Evolutionary conservation across 2,329 filamentous ascomycete species (phyloP), one percentile per base, ranked within the genome.

Genomic region (Fusarium subglutinans): DNA sequence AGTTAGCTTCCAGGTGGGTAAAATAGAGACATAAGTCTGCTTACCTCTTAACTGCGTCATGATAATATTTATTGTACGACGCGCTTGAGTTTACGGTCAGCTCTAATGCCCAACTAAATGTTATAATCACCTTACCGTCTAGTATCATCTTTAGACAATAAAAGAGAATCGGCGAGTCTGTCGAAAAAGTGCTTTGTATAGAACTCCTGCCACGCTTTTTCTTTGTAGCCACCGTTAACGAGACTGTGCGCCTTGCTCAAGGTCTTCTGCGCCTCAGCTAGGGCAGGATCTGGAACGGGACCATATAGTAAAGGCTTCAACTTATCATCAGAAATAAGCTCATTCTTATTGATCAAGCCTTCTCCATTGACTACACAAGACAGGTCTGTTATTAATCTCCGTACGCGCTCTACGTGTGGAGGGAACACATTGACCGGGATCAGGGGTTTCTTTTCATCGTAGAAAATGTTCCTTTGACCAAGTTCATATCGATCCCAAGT

Each of bases 341-440:
- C 28, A 18, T 20, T n/a, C 13, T 43, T 44, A 22, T 47, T 47
- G 24, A 47, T 9, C 44, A 28, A 28, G 13, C 6, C 44, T 47
- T 22, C 44, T 9, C 44, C 53, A 20, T 45, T 18, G 33, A 55
- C 51, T 11, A 61, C 37, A 38, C 69, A 74, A 3, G 69, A 70
- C 20, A 73, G 64, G 33, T 72, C 70, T 10, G 71, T 63, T 26
- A 73, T 63, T 6, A 54, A 68, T n/a, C 47, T 59, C 24, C 68
- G 65, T 24, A 75, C n/a, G 14, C 37, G 15, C n/a, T 75, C 68
- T 12, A 68, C 68, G 35, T 75, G 73, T 15, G 58, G 47, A 58
- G 72, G 70, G 24, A 51, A 62, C 20, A 41, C 44, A 13, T 28
- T 14, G 26, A 24, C 45, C 4, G 50, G 50, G 17, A 33, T 26